Percentiles rank a stretch among this genome's conserved stretches.
These are phyloP conservation scores for Fusarium sp. DNA, from an alignment of 2,329 filamentous ascomycete species.

Conservation along the genomic window DNA sequence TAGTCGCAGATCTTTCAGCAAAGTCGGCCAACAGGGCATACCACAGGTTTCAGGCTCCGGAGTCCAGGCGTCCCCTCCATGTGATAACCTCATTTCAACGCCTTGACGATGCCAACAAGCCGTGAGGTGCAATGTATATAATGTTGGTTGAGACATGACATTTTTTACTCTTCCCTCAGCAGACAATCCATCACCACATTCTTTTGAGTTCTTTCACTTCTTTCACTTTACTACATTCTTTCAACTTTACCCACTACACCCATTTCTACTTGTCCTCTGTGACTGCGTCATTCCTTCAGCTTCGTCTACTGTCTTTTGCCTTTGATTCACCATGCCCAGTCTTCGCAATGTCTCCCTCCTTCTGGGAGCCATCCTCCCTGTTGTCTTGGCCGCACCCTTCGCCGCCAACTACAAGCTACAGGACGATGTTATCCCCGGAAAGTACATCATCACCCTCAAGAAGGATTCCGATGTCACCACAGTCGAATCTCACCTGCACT, in stretches of 20 bases:
- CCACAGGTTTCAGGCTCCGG: neutral
- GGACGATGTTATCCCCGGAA: conserved; percentile 45
- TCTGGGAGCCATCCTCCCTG: neutral
- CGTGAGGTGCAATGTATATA: neutral
- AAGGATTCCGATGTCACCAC: conserved; percentile 48
- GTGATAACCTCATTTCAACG: neutral
- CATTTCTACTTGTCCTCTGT: neutral
- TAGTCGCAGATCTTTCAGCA: neutral
- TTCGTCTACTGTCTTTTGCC: neutral
- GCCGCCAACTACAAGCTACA: neutral
- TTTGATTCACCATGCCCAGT: neutral
- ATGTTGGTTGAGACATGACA: neutral
- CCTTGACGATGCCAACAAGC: neutral
- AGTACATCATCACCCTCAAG: conserved; percentile 72
- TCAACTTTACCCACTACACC: neutral
- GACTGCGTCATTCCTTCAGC: neutral
- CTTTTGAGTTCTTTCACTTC: neutral
- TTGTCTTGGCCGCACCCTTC: neutral
- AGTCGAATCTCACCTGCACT: conserved; percentile 58
- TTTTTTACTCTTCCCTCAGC: neutral
- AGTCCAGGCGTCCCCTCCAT: neutral
- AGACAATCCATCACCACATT: neutral
- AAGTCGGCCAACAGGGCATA: neutral
- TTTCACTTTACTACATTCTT: neutral
- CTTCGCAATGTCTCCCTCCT: neutral